Base-by-base conservation (phyloP, 352 stramenopile genomes). In the Globisporangium emineosum region DNA sequence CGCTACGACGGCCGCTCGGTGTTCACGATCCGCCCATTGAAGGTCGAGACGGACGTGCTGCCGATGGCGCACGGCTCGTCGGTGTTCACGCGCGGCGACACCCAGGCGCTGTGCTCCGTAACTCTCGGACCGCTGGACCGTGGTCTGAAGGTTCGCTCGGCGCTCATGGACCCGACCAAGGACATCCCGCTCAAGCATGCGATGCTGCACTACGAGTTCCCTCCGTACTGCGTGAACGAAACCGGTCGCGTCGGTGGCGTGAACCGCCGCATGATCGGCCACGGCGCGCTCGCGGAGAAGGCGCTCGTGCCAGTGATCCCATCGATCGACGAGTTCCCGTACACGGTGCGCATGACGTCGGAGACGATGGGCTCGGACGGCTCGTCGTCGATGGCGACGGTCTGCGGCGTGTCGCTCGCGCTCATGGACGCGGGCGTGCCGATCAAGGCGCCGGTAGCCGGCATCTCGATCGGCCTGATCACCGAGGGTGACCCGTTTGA, bases 181-280 rank as follows among this genome's bases (percentile, higher is more conserved):
- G 62, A 75, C 56, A 65, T 73, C 55, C 61, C 71, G 30, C 57
- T 88, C 40, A 92, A 94, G 65, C 77, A 93, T 61, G 84, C 86
- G 59, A 99, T 99, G 77, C 80, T 99, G 63, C 97, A 99, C 77
- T 99, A 99, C 67, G 93, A 99, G 66, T 99, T 99, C 77, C 97
- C 97, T 12, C 92, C 96, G 1, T 99, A 98, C 77, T 98, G 88
- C 66, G 96, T 99, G 15, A 99, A 98, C 50, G 95, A 98, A 62
- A 97, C 93, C 19, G 97, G 97, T 29, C 77, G 89, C 47, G 72
- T 96, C 21, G 79, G 79, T 42, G 90, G 89, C 32, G 73, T 81
- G 2, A 97, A 97, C 67, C 81, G 91, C 62, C 84, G 97, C 68
- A 98, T 98, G 92, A 83, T 99, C 55, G 97, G 87, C 56, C 97